A percentile compares a stretch with the other conserved stretches of the same genome.
phyloP scores from a whole-genome alignment of 1,284 basidiomycete species.

The Ganoderma meredithae region DNA sequence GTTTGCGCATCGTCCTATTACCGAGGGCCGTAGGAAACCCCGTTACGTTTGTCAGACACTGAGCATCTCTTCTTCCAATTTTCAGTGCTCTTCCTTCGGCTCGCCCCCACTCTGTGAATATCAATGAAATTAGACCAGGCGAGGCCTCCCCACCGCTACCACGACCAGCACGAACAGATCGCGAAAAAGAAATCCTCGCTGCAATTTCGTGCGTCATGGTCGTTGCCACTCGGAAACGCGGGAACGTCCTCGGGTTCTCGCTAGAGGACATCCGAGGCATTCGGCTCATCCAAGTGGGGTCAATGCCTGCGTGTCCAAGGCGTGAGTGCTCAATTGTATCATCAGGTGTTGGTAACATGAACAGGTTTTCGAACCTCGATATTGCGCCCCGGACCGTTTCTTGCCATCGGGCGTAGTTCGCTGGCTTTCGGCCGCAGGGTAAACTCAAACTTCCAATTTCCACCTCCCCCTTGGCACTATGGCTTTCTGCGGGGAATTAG shows the following conservation, averaged over 20 bases:
- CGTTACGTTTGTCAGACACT: constrained; percentile 4
- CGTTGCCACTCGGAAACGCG: neutral
- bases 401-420: neutral
- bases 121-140: neutral
- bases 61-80: constrained; percentile 1
- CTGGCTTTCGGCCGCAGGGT: neutral
- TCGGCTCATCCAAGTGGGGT: neutral
- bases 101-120: neutral
- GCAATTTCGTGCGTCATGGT: neutral
- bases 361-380: neutral
- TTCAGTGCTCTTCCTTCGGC: neutral
- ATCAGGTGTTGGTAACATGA: neutral
- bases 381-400: neutral
- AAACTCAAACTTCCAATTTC: neutral
- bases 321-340: neutral
- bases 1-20: neutral
- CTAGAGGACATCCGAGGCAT: neutral
- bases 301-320: neutral
- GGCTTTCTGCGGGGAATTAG: neutral
- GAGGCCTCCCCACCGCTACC: neutral
- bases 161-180: neutral
- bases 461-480: neutral
- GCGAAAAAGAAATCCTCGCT: neutral
- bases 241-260: neutral
- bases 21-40: neutral